Conservation (phyloP, 1,284 basidiomycete genomes). For the Rhodotorula sp. region DNA sequence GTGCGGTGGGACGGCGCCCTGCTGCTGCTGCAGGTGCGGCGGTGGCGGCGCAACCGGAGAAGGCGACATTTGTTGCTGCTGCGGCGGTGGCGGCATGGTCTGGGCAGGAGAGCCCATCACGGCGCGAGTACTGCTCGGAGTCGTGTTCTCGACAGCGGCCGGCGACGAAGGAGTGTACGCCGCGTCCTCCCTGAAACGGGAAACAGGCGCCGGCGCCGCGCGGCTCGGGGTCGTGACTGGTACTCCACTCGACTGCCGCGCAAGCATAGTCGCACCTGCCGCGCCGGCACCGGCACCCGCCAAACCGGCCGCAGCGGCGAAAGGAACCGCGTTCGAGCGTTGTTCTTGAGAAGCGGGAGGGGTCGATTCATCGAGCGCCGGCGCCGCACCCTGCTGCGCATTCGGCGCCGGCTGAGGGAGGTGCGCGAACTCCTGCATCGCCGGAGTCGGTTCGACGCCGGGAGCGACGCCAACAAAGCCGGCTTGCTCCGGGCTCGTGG, state of each 20-base stretch:
- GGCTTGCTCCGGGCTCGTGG: conserved; percentile 17
- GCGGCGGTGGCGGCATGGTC: neutral
- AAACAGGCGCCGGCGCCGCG: conserved; percentile 12
- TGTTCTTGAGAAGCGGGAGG: neutral
- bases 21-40: neutral
- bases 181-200: conserved; percentile 17
- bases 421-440: conserved; percentile 36
- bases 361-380: neutral
- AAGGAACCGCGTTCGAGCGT: neutral
- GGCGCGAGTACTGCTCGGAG: conserved; percentile 13
- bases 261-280: neutral
- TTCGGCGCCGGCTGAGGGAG: conserved; percentile 14
- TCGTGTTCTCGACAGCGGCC: neutral
- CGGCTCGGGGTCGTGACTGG: neutral
- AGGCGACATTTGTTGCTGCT: neutral
- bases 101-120: conserved; percentile 7
- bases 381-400: neutral
- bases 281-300: conserved; percentile 13
- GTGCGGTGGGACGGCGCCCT: no score
- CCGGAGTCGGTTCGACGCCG: conserved; percentile 4
- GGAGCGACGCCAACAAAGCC: conserved; percentile 15
- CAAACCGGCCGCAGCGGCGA: neutral
- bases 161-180: neutral
- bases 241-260: neutral
- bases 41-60: neutral